Base-by-base conservation (phyloP, 805 yeast genomes). In the Blastobotrys terrestris region DNA sequence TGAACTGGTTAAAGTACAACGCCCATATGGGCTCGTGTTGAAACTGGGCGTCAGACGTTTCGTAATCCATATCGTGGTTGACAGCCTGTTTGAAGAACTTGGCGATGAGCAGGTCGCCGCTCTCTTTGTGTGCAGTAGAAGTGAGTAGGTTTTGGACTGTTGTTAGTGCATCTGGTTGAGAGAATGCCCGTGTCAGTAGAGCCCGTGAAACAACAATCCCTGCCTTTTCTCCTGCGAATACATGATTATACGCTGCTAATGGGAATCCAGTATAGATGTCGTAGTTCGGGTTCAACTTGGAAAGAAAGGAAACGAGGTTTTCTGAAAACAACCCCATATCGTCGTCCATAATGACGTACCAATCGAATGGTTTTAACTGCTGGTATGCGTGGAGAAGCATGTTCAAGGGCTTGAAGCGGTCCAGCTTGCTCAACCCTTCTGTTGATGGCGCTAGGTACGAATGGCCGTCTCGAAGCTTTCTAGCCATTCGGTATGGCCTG, bases 201-300 rank as follows among this genome's bases (percentile, higher is more conserved):
- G 61, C 67, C 2, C 59, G 57, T 14, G 70, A 65, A 20, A 68
- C 51, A 1, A 69, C 61, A 6, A 67, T 62, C 3, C 71, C 72
- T 0, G 71, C 61, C 3, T 72, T 72, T 6, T 72, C 73, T 51
- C 69, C 71, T 7, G 72, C 73, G 53, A 69, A 70, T 22, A 55
- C 21, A 26, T 55, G 48, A 6, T 55, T 46, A 35, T 53, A 56
- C 21, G 55, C 62, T 2, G 50, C 55, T 16, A 68, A 67, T 1
- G 60, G 61, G 3, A 64, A 55, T 0, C 73, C 73, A 31, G 67
- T 54, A 51, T 68, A 70, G 41, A 57, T 48, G 8, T 57, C 52
- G 15, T 66, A 59, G 8, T 51, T 51, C 14, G 64, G 63, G 46
- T 65, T 58, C 39, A 58, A 40, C 4, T 56, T 53, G 14, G 43